Base-by-base conservation (phyloP, 2,329 filamentous ascomycete species). In the Pseudocercospora eumusae region DNA sequence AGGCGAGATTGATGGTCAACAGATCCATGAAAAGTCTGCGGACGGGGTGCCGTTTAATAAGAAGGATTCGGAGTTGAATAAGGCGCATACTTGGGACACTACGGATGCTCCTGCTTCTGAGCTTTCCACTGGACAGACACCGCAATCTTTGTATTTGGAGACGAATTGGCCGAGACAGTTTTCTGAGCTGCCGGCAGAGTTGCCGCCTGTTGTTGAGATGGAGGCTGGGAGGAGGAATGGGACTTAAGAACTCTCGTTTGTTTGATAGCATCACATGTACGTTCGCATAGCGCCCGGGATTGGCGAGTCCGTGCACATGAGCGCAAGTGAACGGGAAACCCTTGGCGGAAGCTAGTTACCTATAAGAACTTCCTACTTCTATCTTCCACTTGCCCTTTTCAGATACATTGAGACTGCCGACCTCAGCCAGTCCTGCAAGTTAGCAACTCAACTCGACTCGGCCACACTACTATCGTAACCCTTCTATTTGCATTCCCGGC, bases 1-100 rank as follows among this genome's bases (percentile, higher is more conserved):
- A n/a, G 52, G 52, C 28, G 52, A 54, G 52, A 54, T 54, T 10
- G 52, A 54, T 23, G 52, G 52, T 36, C 27, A 40, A 36, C 52
- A 18, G 27, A 54, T 54, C 5, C 52, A 54, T n/a, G 28, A 33
- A 9, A 54, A 54, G 28, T 54, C 52, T 11, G 52, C 28, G 2
- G 27, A 54, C 23, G 52, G 28, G 3, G 9, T 21, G 9, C 15
- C 52, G 23, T 31, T n/a, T 10, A 28, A 52, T 20, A n/a, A 54
- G 10, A 20, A 33, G 10, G 52, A 54, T 8, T 52, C 25, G 20
- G 52, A 33, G 9, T 3, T 40, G 52, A 15, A 33, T n/a, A 54
- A 54, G 52, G 15, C 52, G 18, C 28, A 33, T 13, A 40, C 52
- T 21, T 40, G 52, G 52, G 28, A 52, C 5, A 52, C 18, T 20